Conservation (phyloP, 2,329 filamentous ascomycete species). For the Coccinonectria pachysandricola region DNA sequence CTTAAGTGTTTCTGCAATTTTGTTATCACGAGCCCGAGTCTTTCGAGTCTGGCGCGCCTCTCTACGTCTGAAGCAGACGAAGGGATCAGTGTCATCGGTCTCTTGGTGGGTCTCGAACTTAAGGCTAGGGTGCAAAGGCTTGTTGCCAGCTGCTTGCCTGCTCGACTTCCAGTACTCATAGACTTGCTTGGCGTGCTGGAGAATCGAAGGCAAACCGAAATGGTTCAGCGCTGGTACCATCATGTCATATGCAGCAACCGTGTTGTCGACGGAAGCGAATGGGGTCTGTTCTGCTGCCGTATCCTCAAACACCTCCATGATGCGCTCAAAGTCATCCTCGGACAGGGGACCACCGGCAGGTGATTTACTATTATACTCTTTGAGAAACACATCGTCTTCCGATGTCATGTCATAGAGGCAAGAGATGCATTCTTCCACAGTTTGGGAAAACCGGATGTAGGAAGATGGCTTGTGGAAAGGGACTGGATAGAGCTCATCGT, state of each 20-base stretch:
- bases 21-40: constrained; percentile 84
- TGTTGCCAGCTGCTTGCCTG: constrained; percentile 57
- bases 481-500: constrained; percentile 78
- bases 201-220: constrained; percentile 37
- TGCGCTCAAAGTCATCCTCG: constrained; percentile 85
- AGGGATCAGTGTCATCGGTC: constrained; percentile 90
- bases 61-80: constrained; percentile 92
- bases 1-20: constrained; percentile 90
- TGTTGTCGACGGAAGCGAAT: constrained; percentile 81
- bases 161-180: constrained; percentile 84
- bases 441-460: constrained; percentile 96
- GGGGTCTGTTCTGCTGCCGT: constrained; percentile 75
- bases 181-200: constrained; percentile 60
- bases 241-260: constrained; percentile 65
- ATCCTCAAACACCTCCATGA: constrained; percentile 92
- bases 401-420: constrained; percentile 90
- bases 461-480: constrained; percentile 76
- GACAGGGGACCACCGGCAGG: constrained; percentile 56
- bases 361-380: constrained; percentile 70
- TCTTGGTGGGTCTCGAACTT: constrained; percentile 94
- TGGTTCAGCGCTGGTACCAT: constrained; percentile 59
- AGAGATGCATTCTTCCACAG: constrained; percentile 88
- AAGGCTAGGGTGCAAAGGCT: constrained; percentile 62
- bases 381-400: constrained; percentile 80
- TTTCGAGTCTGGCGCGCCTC: constrained; percentile 93